A percentile compares a stretch with the other conserved stretches of the same genome.
Conservation (phyloP, 2,329 filamentous ascomycete species). For the Ophiocordyceps australis region DNA sequence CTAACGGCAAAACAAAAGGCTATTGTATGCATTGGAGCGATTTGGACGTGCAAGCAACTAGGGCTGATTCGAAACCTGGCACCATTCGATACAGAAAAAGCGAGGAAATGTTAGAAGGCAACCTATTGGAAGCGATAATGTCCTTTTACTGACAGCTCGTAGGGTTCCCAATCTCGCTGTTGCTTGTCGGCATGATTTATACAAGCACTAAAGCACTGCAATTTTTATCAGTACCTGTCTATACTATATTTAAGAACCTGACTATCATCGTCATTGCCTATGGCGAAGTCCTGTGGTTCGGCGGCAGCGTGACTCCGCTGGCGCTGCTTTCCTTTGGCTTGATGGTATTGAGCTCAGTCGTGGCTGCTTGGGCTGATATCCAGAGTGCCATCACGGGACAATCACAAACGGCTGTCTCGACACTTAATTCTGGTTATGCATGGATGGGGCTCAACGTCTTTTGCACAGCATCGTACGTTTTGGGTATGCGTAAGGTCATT, state of each 20-base stretch:
- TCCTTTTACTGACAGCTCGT: conserved; percentile 1
- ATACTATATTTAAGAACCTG: conserved; percentile 99
- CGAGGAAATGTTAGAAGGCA: conserved; percentile 87
- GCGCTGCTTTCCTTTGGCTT: conserved; percentile 86
- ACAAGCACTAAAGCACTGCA: conserved; percentile 91
- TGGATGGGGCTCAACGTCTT: conserved; percentile 98
- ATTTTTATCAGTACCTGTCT: conserved; percentile 92
- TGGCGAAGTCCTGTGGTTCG: conserved; percentile 96
- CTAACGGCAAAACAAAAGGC: no score
- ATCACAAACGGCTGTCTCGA: conserved; percentile 62
- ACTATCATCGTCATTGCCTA: conserved; percentile 98
- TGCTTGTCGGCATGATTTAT: conserved; percentile 98
- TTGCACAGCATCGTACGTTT: conserved; percentile 75
- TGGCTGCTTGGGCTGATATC: conserved; percentile 96
- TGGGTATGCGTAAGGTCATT: conserved; percentile 95
- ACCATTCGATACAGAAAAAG: conserved; percentile 73
- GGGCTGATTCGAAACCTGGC: conserved; percentile 70
- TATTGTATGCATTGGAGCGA: conserved; percentile 72
- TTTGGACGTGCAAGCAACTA: conserved; percentile 61
- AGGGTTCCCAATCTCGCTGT: conserved; percentile 94
- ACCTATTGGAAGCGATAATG: no score
- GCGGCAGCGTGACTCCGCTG: conserved; percentile 73
- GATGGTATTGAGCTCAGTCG: conserved; percentile 88
- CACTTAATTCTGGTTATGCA: conserved; percentile 82
- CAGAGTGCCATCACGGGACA: conserved; percentile 47